Base-by-base conservation (phyloP, 352 stramenopile genomes). In the Pythium scleroteichum region DNA sequence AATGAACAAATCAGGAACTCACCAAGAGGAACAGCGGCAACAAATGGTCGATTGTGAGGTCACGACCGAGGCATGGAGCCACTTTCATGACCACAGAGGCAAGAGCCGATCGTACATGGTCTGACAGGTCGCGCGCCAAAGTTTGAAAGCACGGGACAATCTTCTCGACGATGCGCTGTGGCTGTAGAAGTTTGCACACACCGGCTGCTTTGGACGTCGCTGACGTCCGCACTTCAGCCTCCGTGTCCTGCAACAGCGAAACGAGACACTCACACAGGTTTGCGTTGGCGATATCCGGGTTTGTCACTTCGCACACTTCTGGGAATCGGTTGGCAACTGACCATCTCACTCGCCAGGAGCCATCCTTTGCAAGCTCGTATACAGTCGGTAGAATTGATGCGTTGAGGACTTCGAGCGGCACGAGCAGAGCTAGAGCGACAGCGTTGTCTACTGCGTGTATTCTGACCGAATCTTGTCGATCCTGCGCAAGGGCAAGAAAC, bases 281-380 rank as follows among this genome's bases (percentile, higher is more conserved):
- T 40, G 76, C 72, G 56, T 87, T 91, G 24, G 88, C 79, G 1
- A 69, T 70, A 27, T 96, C 82, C 1, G 79, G 52, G 47, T 79
- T 83, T 51, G 98, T 89, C 3, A 90, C 94, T 42, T 88, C 74
- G 41, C 95, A 97, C 10, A 99, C 90, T 50, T 97, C 81, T 1
- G 92, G 82, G 60, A 99, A 99, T 48, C 98, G 97, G 46, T 98
- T 97, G 9, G 96, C 97, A 32, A 98, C 95, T 12, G 95, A 99
- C 96, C 96, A 99, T 35, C 97, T 86, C 32, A 99, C 97, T 54
- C 97, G 90, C 97, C 97, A 99, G 26, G 96, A 98, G n/a, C 91
- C 93, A 76, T 99, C 97, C 38, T 90, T 82, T 20, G 96, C 97
- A 0, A 87, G 96, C 29, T 95, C 85, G 24, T 98, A 88, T 41